Base-by-base conservation (phyloP, 108 stramenopile species). In the Skeletonema marinoi region DNA sequence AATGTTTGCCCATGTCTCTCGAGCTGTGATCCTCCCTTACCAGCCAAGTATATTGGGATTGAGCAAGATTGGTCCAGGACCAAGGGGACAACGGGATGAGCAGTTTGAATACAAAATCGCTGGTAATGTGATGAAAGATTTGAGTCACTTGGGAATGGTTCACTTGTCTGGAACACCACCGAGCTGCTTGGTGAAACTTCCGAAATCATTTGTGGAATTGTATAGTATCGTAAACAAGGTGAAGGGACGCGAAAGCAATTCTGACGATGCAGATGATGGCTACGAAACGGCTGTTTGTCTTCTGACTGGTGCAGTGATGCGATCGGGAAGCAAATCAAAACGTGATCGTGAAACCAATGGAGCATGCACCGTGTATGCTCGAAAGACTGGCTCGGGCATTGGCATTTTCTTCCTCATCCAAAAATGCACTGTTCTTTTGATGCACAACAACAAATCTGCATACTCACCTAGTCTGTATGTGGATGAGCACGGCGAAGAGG, bases 401-500 rank as follows among this genome's bases (percentile, higher is more conserved):
- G 97, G 97, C 1, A 89, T 96, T 9, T 95, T 96, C 70, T 96
- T 97, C 77, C 86, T 97, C 11, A 88, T 94, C 13, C 94, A 93
- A 66, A 97, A 97, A 78, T 95, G 94, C 71, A 93, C 93, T 11
- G 92, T 97, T 0, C 92, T 97, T 33, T 84, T 97, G 51, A 93
- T 97, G 85, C 91, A 93, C 83, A 96, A 96, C 78, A 90, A 94
- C 78, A 96, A 96, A 54, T 92, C 96, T 29, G 95, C 96, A 9
- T 97, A 97, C 69, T 96, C 89, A 61, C 84, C 88, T 14, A 96
- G 94, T 78, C 74, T 96, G 14, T 97, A 96, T 71, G 93, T 97
- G 32, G 97, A 97, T 75, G 90, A 94, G 66, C 89, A 97, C 60
- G 97, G 97, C 11, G 97, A 97, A 85, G 97, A 97, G 80, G 95